These are phyloP conservation scores for Cercospora beticola DNA, from an alignment of 2,329 filamentous ascomycete species.

Conservation along the genomic window DNA sequence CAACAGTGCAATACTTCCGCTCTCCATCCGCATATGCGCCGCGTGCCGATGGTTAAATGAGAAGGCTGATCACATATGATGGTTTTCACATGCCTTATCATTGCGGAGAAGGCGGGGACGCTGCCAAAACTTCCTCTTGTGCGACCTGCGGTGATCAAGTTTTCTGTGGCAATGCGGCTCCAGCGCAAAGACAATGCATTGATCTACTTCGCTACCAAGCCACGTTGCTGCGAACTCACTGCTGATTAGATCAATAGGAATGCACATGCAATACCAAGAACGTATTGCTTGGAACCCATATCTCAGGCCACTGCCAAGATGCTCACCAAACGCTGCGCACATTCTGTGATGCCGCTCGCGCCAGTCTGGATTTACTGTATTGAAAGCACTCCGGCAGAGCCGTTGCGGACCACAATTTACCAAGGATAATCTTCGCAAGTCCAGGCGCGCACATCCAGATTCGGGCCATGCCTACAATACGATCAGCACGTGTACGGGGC, in stretches of 20 bases:
- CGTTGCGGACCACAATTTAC: conserved; percentile 25
- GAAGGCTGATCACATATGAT: background rate
- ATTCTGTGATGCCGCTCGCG: conserved; percentile 17
- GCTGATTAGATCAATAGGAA: background rate
- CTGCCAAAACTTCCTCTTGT: conserved; percentile 2
- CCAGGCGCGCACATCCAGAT: conserved; percentile 51
- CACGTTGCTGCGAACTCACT: background rate
- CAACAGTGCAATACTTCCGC: background rate
- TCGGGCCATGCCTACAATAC: conserved; percentile 38
- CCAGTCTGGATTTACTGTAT: conserved; percentile 22
- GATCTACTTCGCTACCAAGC: background rate
- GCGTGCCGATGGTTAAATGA: background rate
- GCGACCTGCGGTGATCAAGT: background rate
- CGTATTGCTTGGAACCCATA: background rate
- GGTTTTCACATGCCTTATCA: conserved; percentile 6
- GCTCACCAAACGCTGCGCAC: conserved; percentile 25
- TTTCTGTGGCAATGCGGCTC: background rate
- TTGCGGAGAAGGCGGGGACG: conserved; percentile 6
- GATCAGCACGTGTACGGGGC: background rate
- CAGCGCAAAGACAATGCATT: background rate
- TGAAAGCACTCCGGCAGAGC: conserved; percentile 29
- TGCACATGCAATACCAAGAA: background rate
- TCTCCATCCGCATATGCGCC: background rate
- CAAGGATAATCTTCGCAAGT: conserved; percentile 45
- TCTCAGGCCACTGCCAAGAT: background rate